phyloP scores from a whole-genome alignment of 169 alveolate genomes.

The Eimeria acervulina region DNA sequence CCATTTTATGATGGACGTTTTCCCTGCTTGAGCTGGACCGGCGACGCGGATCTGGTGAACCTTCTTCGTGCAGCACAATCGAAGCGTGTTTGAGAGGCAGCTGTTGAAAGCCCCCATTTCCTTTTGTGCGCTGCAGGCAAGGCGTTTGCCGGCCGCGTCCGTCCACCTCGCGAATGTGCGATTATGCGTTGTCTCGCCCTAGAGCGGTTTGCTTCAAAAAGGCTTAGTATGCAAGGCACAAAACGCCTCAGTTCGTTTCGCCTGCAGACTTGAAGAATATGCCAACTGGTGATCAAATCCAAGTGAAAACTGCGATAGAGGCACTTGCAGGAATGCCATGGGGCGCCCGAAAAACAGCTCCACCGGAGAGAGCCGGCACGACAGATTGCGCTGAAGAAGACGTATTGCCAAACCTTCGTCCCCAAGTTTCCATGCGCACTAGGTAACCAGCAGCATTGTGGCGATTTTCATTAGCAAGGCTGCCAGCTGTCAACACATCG shows the following conservation, averaged over 20 bases:
- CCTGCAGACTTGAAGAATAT: background rate
- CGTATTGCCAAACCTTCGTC: background rate
- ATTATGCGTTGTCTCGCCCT: background rate
- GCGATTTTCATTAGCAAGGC: background rate
- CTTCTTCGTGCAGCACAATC: slow-evolving; percentile 78
- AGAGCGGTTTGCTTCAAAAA: background rate
- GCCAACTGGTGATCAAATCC: background rate
- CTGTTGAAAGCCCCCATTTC: slow-evolving; percentile 62
- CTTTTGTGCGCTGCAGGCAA: background rate
- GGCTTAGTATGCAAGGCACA: background rate
- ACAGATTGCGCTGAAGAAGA: background rate
- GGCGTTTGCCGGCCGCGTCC: background rate
- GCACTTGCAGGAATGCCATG: slow-evolving; percentile 34
- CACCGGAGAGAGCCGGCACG: slow-evolving; percentile 19
- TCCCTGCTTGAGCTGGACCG: slow-evolving; percentile 85
- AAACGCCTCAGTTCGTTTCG: background rate
- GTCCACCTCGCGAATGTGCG: slow-evolving; percentile 14
- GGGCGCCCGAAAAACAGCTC: slow-evolving; percentile 10
- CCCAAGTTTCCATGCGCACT: background rate
- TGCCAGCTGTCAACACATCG: background rate
- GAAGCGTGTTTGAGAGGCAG: slow-evolving; percentile 58
- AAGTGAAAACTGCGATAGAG: background rate
- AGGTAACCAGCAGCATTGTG: background rate
- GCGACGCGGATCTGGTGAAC: slow-evolving; percentile 83
- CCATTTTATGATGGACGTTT: slow-evolving; percentile 83